Evolutionary conservation across 176 grass and related monocot genomes (phyloP).

Genomic region (Carex scoparia): DNA sequence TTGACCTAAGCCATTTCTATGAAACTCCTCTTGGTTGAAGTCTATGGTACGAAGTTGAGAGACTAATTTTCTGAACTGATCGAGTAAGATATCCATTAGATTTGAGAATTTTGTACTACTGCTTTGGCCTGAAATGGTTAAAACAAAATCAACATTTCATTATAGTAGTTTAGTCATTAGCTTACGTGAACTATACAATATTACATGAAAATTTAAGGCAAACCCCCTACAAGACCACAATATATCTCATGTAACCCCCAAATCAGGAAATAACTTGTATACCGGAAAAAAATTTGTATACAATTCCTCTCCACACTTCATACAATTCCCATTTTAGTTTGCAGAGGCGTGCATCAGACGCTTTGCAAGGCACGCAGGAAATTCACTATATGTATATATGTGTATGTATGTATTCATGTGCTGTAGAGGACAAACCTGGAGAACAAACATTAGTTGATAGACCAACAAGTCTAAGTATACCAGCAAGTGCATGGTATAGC

Average conservation of each 20-base stretch:
- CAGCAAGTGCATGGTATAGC: constrained; percentile 67
- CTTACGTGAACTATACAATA: neutral
- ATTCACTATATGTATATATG: neutral
- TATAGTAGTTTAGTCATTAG: neutral
- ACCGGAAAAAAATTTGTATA: constrained; percentile 13
- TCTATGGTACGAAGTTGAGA: constrained; percentile 46
- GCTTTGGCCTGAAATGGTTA: constrained; percentile 37
- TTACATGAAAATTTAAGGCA: constrained; percentile 18
- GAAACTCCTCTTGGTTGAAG: constrained; percentile 42
- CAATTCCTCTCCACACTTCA: neutral
- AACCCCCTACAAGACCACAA: neutral
- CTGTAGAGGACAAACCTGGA: constrained; percentile 4
- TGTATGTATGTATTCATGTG: neutral
- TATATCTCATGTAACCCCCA: constrained; percentile 1
- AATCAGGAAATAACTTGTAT: constrained; percentile 16
- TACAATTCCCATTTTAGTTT: neutral
- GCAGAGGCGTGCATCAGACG: neutral
- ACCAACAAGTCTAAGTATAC: constrained; percentile 76
- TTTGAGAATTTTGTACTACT: constrained; percentile 42
- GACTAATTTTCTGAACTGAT: constrained; percentile 70
- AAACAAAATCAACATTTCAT: constrained; percentile 8
- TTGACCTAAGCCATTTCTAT: constrained; percentile 46
- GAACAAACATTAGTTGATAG: constrained; percentile 63
- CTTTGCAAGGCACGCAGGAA: neutral
- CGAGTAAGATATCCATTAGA: constrained; percentile 80